Percentiles rank a stretch among this genome's conserved stretches.
Conservation (phyloP, 1,139 yeast genomes). For the Hansenula lynferdii region DNA sequence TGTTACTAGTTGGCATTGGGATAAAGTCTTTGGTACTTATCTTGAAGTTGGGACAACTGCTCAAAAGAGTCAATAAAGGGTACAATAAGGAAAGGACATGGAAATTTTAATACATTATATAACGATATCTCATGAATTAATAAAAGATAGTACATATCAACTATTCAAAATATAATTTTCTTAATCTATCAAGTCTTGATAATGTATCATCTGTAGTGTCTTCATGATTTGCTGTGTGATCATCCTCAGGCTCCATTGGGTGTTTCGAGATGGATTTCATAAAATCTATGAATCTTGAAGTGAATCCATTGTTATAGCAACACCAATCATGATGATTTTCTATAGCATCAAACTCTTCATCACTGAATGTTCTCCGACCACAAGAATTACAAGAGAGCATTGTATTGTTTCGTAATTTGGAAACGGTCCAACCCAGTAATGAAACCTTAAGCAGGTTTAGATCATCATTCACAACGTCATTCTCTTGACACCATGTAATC, state of each 20-base stretch:
- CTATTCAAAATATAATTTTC: slow-evolving; percentile 11
- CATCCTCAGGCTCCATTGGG: no score
- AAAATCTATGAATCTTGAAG: slow-evolving; percentile 7
- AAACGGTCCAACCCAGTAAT: slow-evolving; percentile 28
- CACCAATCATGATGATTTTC: slow-evolving; percentile 32
- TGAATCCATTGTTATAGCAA: slow-evolving; percentile 18
- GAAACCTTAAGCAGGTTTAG: not conserved
- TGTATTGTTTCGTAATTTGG: slow-evolving; percentile 1
- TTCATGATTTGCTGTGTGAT: not conserved
- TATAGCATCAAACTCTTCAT: slow-evolving; percentile 19
- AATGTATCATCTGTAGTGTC: slow-evolving; percentile 6
- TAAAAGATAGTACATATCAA: no score
- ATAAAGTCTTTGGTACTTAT: slow-evolving; percentile 76
- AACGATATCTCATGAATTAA: not conserved
- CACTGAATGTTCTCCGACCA: slow-evolving; percentile 26
- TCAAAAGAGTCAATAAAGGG: slow-evolving; percentile 9
- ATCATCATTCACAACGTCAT: not conserved
- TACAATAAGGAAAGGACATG: not conserved
- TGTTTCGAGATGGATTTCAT: slow-evolving; percentile 2
- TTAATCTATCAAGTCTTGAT: slow-evolving; percentile 11
- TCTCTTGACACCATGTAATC: not conserved
- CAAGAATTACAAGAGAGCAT: slow-evolving; percentile 28
- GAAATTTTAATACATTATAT: not conserved
- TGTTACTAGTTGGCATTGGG: slow-evolving; percentile 94
- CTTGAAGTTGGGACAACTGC: slow-evolving; percentile 29